phyloP scores from a whole-genome alignment of 2,329 filamentous ascomycete genomes.

The Myriosclerotinia duriaeana region DNA sequence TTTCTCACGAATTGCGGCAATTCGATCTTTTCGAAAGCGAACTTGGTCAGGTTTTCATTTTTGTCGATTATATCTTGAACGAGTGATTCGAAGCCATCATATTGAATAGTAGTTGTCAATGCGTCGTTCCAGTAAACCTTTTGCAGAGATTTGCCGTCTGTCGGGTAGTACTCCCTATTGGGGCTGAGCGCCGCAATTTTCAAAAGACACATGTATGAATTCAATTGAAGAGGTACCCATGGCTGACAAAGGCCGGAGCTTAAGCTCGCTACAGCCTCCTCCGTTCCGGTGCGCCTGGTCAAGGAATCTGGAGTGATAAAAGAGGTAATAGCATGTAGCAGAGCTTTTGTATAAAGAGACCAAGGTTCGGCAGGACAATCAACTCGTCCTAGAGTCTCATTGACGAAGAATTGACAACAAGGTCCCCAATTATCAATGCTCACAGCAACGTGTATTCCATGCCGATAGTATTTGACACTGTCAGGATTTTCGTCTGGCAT shows the following conservation, averaged over 20 bases:
- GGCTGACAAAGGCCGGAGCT: slow-evolving; percentile 47
- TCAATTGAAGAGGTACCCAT: slow-evolving; percentile 28
- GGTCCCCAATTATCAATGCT: no score
- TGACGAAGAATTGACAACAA: no score
- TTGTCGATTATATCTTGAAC: slow-evolving; percentile 30
- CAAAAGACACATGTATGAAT: slow-evolving; percentile 10
- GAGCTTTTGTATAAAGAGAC: slow-evolving; percentile 56
- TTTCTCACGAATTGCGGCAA: no score
- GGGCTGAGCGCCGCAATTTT: slow-evolving; percentile 38
- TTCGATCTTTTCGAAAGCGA: slow-evolving; percentile 20
- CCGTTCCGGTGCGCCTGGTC: slow-evolving; percentile 58
- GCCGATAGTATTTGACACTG: no score
- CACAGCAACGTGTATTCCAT: no score
- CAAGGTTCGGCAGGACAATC: slow-evolving; percentile 56
- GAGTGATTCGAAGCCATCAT: slow-evolving; percentile 39
- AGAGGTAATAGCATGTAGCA: slow-evolving; percentile 61
- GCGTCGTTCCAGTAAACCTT: slow-evolving; percentile 44
- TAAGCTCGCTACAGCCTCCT: slow-evolving; percentile 56
- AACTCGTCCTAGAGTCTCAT: slow-evolving; percentile 55
- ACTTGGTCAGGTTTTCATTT: slow-evolving; percentile 29
- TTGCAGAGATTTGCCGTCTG: slow-evolving; percentile 46
- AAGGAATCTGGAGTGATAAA: slow-evolving; percentile 57
- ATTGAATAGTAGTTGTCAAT: slow-evolving; percentile 45
- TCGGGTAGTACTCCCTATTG: slow-evolving; percentile 47
- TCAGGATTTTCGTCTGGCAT: slow-evolving; percentile 42